Evolutionary conservation across 225 moss, liverwort and hornwort genomes (phyloP), one percentile per base, ranked within the genome.

Genomic region (Neckera pumila): DNA sequence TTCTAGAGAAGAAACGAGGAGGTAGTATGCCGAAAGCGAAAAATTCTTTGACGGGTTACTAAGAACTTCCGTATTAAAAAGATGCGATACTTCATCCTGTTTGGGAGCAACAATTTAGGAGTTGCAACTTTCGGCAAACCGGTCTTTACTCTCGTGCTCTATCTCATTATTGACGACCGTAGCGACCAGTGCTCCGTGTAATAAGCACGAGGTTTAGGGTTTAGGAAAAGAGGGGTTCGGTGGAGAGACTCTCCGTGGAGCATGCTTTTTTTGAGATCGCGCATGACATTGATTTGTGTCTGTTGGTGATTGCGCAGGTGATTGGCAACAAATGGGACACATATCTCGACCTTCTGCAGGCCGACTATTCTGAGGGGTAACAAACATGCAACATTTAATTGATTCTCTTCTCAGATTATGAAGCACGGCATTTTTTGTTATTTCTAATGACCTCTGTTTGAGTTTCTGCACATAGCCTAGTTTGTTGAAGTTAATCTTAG

Each of bases 241-340:
- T n/a, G 75, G 60, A 75, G 66, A 85, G 30, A 40, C 51, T 58
- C 47, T 70, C 67, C n/a, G 49, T 61, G n/a, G 38, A 61, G 31
- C 49, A 31, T 79, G 58, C 47, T 40, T 79, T 14, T 31, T 45
- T 36, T 69, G 88, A 63, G 53, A 42, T 36, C 40, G 28, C n/a
- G 33, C 28, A 49, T 33, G 53, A 42, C 54, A 49, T 79, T 81
- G 53, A 60, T 75, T 34, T 62, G 84, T 54, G 31, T 5, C 67
- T 84, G 82, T 27, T 76, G 86, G 30, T 62, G 62, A 62, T 76
- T 85, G 67, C 49, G 85, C 91, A 95, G 97, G 96, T 99, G 82
- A 99, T 99, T n/a, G 97, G 96, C 42, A 99, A 99, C 93, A 96
- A 97, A 88, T 99, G 97, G 97, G 97, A 97, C 83, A 96, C 97